These are phyloP conservation scores for Vigna nakashimae DNA, from an alignment of 306 rosid genomes.

Conservation along the genomic window DNA sequence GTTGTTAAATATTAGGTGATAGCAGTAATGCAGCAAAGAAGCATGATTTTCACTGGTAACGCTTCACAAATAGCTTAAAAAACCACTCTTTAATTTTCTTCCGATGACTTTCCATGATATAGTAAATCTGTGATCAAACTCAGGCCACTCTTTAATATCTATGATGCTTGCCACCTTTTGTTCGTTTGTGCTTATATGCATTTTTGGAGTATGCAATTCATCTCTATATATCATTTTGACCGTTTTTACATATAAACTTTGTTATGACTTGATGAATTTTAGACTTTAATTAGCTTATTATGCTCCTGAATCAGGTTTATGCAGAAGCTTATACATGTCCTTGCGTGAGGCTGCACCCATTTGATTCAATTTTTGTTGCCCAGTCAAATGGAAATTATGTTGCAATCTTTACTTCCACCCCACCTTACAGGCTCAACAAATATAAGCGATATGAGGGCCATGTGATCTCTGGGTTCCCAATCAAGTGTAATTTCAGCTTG, in stretches of 20 bases:
- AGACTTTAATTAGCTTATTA: conserved; percentile 38
- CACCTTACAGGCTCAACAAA: conserved; percentile 92
- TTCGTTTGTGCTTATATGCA: background rate
- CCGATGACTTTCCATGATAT: background rate
- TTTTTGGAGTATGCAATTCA: conserved; percentile 8
- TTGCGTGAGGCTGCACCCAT: conserved; percentile 74
- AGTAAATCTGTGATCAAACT: background rate
- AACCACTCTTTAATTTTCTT: conserved; percentile 3
- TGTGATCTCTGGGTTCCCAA: conserved; percentile 84
- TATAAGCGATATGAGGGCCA: conserved; percentile 80
- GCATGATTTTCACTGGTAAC: background rate
- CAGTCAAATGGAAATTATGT: conserved; percentile 89
- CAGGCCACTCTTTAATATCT: conserved; percentile 17
- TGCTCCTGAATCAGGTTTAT: conserved; percentile 68
- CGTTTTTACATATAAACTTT: background rate
- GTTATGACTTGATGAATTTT: conserved; percentile 13
- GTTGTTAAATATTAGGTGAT: conserved; percentile 3
- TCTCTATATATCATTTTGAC: conserved; percentile 7
- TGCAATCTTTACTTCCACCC: conserved; percentile 72
- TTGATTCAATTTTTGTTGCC: conserved; percentile 75
- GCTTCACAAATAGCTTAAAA: conserved; percentile 1
- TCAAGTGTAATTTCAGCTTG: conserved; percentile 81
- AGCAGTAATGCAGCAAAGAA: background rate
- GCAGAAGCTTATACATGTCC: conserved; percentile 97
- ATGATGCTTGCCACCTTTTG: background rate